phyloP scores from a whole-genome alignment of 192 early-diverging fungal genomes.

The Haplosporangium gracile region DNA sequence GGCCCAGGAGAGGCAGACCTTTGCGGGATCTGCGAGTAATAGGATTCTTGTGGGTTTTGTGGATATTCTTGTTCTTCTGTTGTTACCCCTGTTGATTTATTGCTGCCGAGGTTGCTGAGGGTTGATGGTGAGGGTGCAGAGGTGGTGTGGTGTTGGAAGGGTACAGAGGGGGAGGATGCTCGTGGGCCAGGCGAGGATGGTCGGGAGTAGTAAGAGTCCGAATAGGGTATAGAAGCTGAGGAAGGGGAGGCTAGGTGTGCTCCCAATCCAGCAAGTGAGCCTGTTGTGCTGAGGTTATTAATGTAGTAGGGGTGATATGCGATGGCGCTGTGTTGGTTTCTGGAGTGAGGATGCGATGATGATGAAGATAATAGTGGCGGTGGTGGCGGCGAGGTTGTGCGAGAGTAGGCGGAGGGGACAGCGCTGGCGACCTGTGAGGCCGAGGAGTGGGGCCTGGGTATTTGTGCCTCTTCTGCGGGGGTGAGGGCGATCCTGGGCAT shows the following conservation, averaged over 20 bases:
- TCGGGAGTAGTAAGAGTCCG: slow-evolving; percentile 29
- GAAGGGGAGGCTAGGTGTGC: slow-evolving; percentile 19
- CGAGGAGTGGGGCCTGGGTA: slow-evolving; percentile 42
- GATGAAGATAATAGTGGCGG: neutral
- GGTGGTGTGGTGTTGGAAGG: slow-evolving; percentile 2
- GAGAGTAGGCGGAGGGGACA: slow-evolving; percentile 35
- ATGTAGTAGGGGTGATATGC: slow-evolving; percentile 32
- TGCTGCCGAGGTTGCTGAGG: slow-evolving; percentile 3
- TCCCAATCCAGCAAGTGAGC: slow-evolving; percentile 7
- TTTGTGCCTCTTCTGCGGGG: slow-evolving; percentile 46
- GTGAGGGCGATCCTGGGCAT: slow-evolving; percentile 55
- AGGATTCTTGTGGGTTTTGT: slow-evolving; percentile 49
- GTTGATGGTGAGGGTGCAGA: slow-evolving; percentile 12
- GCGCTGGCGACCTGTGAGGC: slow-evolving; percentile 46
- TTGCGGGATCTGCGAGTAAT: slow-evolving; percentile 38
- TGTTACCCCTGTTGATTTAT: neutral
- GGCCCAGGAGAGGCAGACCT: slow-evolving; percentile 28
- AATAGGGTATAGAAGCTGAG: slow-evolving; percentile 26
- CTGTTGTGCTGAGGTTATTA: slow-evolving; percentile 12
- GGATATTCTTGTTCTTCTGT: slow-evolving; percentile 42
- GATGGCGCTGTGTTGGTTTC: slow-evolving; percentile 18
- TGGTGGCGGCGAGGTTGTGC: slow-evolving; percentile 6
- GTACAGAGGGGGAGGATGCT: slow-evolving; percentile 19
- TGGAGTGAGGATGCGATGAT: slow-evolving; percentile 17
- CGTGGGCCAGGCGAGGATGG: slow-evolving; percentile 31